Base-by-base conservation (phyloP, 176 grass and related monocot species). In the Carex parvula region DNA sequence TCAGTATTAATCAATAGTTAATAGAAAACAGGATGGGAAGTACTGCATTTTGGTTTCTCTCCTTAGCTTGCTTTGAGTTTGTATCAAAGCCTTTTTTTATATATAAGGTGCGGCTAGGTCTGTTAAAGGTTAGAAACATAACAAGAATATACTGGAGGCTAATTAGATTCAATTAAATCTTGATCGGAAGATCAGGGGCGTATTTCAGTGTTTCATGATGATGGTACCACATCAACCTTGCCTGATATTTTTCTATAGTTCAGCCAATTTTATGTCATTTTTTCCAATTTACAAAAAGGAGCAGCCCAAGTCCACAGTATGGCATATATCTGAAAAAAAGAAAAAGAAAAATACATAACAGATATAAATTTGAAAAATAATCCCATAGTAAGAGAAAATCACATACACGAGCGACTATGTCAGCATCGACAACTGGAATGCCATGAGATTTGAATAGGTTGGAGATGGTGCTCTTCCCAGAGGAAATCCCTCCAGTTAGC, bases 381-480 rank as follows among this genome's bases (percentile, higher is more conserved):
- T 56, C 6, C 26, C 14, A 32, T 16, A 26, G 17, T 58, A 18
- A 52, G 20, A 83, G 22, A 16, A 5, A 29, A 79, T 41, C 69
- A 60, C 61, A 74, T 89, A 98, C 95, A 53, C 92, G 89, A 29
- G 95, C 89, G 13, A 98, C 84, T 30, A 93, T 8, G 79, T 98
- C 95, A 1, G 92, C 92, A 8, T 98, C 92, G 6, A 95, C 91
- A 2, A 98, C 84, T 1, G 91, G 89, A 81, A 98, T 8, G 29
- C 89, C 91, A n/a, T 81, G 17, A 37, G 90, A 87, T 80, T 86
- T 95, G 86, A 98, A 98, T 58, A 95, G 92, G 70, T 70, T 81
- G 75, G 95, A 98, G 42, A 98, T 64, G 0, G 95, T 98, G 89
- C 92, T 95, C 91, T 98, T 98, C 42, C 95, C 92, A 0, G 90